phyloP scores from a whole-genome alignment of 2,329 filamentous ascomycete genomes.

The Plenodomus lindquistii region DNA sequence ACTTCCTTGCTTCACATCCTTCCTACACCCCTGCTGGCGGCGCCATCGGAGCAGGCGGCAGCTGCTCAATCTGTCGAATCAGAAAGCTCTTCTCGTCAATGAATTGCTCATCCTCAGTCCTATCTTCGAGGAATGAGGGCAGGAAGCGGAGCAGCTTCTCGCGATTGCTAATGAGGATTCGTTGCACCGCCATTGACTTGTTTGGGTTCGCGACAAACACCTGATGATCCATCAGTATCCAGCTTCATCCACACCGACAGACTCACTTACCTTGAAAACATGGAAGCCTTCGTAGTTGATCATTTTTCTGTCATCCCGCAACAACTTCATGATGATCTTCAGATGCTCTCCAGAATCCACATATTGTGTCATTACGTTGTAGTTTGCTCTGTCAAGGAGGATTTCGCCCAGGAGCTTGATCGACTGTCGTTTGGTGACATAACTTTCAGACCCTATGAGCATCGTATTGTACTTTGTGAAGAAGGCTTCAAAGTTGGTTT shows the following conservation, averaged over 20 bases:
- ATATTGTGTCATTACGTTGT: slow-evolving; percentile 97
- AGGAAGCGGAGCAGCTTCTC: slow-evolving; percentile 88
- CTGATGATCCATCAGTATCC: slow-evolving; percentile 43
- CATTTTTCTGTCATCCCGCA: slow-evolving; percentile 96
- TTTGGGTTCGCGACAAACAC: slow-evolving; percentile 98
- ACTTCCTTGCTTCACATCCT: no score
- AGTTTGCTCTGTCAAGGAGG: slow-evolving; percentile 90
- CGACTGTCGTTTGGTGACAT: slow-evolving; percentile 96
- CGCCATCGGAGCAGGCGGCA: slow-evolving; percentile 39
- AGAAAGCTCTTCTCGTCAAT: slow-evolving; percentile 97
- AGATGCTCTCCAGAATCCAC: slow-evolving; percentile 94
- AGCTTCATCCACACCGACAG: neutral
- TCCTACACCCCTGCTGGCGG: slow-evolving; percentile 24
- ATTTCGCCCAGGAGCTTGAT: slow-evolving; percentile 98
- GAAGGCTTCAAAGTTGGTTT: slow-evolving; percentile 89
- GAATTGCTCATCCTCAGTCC: slow-evolving; percentile 97
- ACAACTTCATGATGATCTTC: slow-evolving; percentile 97
- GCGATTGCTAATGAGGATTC: slow-evolving; percentile 94
- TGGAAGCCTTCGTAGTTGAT: slow-evolving; percentile 99
- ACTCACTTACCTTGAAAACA: slow-evolving; percentile 78
- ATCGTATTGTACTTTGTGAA: slow-evolving; percentile 88
- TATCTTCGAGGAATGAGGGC: slow-evolving; percentile 88
- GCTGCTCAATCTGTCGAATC: slow-evolving; percentile 81
- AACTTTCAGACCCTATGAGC: slow-evolving; percentile 88
- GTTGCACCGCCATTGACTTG: slow-evolving; percentile 94